Evolutionary conservation across 768 basidiomycete species (phyloP).

Genomic region (Sarcomyxa edulis): DNA sequence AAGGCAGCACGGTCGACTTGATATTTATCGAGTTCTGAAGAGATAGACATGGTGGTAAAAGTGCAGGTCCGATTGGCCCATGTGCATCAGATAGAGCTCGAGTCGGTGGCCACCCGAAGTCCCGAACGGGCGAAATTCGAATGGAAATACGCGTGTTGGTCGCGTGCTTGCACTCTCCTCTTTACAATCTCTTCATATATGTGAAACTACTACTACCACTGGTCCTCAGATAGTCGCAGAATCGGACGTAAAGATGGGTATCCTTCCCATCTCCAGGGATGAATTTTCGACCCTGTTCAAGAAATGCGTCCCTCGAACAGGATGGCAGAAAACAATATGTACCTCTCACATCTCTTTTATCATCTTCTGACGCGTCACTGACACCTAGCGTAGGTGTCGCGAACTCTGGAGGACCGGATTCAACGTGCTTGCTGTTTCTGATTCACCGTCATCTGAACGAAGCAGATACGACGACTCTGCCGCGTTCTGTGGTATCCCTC

Average conservation of each 20-base stretch:
- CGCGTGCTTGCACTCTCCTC: too few relatives aligned
- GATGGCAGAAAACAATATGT: conserved; percentile 49
- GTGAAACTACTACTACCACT: too few relatives aligned
- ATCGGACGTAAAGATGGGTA: too few relatives aligned
- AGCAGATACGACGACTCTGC: conserved; percentile 7
- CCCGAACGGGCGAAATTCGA: too few relatives aligned
- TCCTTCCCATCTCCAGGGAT: conserved; percentile 29
- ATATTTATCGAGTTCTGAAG: conserved; percentile 27
- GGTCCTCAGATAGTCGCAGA: too few relatives aligned
- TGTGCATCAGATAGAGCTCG: too few relatives aligned
- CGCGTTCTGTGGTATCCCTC: conserved; percentile 42
- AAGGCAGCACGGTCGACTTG: conserved; percentile 25
- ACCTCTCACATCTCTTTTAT: conserved; percentile 6
- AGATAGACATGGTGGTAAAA: too few relatives aligned
- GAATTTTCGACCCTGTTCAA: conserved; percentile 49
- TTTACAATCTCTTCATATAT: too few relatives aligned
- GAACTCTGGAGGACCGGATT: conserved; percentile 81
- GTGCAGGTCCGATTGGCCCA: too few relatives aligned
- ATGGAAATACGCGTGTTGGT: too few relatives aligned
- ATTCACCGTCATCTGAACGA: conserved; percentile 37
- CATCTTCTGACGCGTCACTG: conserved; percentile 1
- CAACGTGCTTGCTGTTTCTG: conserved; percentile 71
- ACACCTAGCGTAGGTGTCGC: conserved; percentile 62
- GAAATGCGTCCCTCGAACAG: conserved; percentile 39
- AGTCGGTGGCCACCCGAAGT: too few relatives aligned